Conservation (phyloP, 805 yeast genomes). For the Starmerella apis region DNA sequence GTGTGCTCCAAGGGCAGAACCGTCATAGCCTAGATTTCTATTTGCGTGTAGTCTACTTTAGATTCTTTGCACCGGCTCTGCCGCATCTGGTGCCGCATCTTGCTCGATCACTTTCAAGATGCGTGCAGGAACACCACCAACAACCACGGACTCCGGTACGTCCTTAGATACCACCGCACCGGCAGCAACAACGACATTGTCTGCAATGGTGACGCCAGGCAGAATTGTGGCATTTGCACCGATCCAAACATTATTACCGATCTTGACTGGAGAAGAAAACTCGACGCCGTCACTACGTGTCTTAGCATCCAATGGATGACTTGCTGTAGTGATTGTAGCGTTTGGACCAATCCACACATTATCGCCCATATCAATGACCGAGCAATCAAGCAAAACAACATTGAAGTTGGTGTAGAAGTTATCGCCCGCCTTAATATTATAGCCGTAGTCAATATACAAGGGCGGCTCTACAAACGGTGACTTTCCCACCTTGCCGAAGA, state of each 20-base stretch:
- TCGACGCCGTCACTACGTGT: constrained; percentile 43
- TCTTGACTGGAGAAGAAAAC: constrained; percentile 45
- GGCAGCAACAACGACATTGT: constrained; percentile 53
- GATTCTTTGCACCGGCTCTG: neutral
- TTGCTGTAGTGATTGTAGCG: constrained; percentile 49
- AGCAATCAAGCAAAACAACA: constrained; percentile 46
- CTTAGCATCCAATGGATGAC: constrained; percentile 45
- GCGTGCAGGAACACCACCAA: constrained; percentile 55
- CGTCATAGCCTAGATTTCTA: too few relatives aligned
- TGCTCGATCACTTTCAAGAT: constrained; percentile 27
- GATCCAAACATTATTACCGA: constrained; percentile 61
- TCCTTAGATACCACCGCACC: constrained; percentile 54
- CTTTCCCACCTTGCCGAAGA: constrained; percentile 43
- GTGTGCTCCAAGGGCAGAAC: too few relatives aligned
- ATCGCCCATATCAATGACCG: constrained; percentile 51
- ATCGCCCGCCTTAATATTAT: constrained; percentile 48
- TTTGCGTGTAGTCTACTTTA: too few relatives aligned
- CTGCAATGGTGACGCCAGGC: constrained; percentile 60
- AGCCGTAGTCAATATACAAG: constrained; percentile 58
- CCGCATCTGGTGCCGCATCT: neutral
- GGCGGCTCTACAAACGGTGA: constrained; percentile 43
- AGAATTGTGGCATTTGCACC: constrained; percentile 46
- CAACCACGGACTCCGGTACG: constrained; percentile 46
- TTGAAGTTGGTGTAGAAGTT: constrained; percentile 49
- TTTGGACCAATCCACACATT: constrained; percentile 54